Evolutionary conservation across 331 rosid genomes (phyloP), one percentile per base, ranked within the genome.

Genomic region (Saraca asoca): DNA sequence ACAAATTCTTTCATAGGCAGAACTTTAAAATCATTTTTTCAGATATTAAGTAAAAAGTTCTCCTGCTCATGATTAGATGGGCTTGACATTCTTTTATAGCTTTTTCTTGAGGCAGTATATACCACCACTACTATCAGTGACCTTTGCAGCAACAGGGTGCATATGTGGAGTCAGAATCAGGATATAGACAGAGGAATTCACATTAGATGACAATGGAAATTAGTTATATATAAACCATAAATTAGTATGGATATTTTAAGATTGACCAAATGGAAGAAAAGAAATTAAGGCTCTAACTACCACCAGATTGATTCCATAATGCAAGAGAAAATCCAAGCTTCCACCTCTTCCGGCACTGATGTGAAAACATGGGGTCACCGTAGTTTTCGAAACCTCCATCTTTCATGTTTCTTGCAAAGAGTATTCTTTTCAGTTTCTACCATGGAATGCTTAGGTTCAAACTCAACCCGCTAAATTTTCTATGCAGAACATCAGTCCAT

Each of bases 261-360:
- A 53, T 14, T 45, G 15, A 58, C 38, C 17, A 64, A 60, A 64
- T 39, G 45, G 29, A 50, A 14, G 51, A 58, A 75, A 37, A 60
- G 33, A 49, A 55, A 55, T 55, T 38, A 18, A 61, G 34, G 51
- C 10, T 41, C 61, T 65, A 90, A 97, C 99, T 94, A 97, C 99
- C 99, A 94, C 99, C 99, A 94, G 69, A 90, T 79, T 73, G 96
- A 94, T 76, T 94, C 99, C 66, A 94, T 85, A 50, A 94, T 82
- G 51, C 97, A 89, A 38, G 96, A 88, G 81, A 94, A 94, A 79
- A 90, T 86, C 99, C 99, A 94, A 34, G 87, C 81, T 80, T 94
- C 99, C 58, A 90, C 61, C 78, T 90, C 90, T 79, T 85, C 96
- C 62, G 90, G 77, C 50, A 91, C 92, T 58, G 83, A 73, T 15